Base-by-base conservation (phyloP, 2,329 filamentous ascomycete species). In the Aspergillus fumigatiaffinis region DNA sequence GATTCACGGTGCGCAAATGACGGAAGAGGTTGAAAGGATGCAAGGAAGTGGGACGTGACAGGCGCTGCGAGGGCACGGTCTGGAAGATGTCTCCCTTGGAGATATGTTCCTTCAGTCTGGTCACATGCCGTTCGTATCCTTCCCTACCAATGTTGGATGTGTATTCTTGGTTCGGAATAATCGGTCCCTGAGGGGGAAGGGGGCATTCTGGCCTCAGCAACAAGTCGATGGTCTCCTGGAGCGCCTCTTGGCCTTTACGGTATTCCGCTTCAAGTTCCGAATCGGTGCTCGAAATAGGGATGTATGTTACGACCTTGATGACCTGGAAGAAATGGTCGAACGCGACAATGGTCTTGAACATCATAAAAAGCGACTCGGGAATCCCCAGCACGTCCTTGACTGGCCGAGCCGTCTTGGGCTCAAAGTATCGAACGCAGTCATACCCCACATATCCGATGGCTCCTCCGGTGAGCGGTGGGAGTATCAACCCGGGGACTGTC, bases 21-120 rank as follows among this genome's bases (percentile, higher is more conserved):
- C 93, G 87, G 81, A 97, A 99, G 68, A 99, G 90, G 80, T 97
- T 99, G 82, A 97, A 99, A 0, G 94, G 93, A 74, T 99, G 94
- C 47, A 99, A 81, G 55, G 85, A 87, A 2, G 94, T 99, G 14
- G 92, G 92, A 28, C 93, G 85, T 7, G 92, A 88, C 71, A 97
- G 90, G 53, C 94, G 87, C 77, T 99, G 94, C 46, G 92, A 97
- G 1, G 94, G 94, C 17, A 99, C 94, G 0, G 92, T 91, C 75
- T 99, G 94, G 77, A 99, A 97, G 71, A 99, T 97, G 79, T 97
- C 92, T 65, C 94, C 94, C 61, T 85, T 83, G 66, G 86, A 83
- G 66, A 99, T 97, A 80, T 97, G 93, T 76, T 91, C 82, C 80
- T 97, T 97, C 59, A 99, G 82, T 50, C 78, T 81, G 25, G 84